Conservation (phyloP, 2,329 filamentous ascomycete species). For the Daldinia sp. region DNA sequence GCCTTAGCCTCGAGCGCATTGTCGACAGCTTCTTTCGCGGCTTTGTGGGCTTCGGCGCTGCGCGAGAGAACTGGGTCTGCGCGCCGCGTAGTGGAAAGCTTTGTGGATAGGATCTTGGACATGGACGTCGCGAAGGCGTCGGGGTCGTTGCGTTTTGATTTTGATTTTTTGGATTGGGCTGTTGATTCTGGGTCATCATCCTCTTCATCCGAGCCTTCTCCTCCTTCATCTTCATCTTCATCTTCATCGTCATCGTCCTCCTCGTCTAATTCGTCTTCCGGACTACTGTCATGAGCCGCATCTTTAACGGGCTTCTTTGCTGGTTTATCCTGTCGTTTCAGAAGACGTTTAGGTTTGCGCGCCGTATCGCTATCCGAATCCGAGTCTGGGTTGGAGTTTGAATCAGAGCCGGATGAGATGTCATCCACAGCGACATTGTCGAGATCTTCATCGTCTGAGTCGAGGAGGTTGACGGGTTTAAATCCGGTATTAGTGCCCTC, state of each 20-base stretch:
- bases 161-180: slow-evolving; percentile 55
- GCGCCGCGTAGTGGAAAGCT: slow-evolving; percentile 83
- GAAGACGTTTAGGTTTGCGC: slow-evolving; percentile 46
- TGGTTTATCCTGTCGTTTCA: slow-evolving; percentile 49
- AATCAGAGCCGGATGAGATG: slow-evolving; percentile 50
- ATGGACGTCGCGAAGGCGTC: slow-evolving; percentile 92
- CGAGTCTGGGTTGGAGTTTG: slow-evolving; percentile 52
- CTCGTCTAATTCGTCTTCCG: slow-evolving; percentile 45
- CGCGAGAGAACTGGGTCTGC: slow-evolving; percentile 92
- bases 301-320: slow-evolving; percentile 42
- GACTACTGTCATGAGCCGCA: slow-evolving; percentile 42
- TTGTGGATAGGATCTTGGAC: slow-evolving; percentile 90
- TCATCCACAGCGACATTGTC: slow-evolving; percentile 66
- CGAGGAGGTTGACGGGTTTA: slow-evolving; percentile 65
- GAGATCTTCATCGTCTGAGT: slow-evolving; percentile 69
- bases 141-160: slow-evolving; percentile 92
- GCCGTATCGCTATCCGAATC: slow-evolving; percentile 53
- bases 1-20: slow-evolving; percentile 85
- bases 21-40: slow-evolving; percentile 79
- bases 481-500: slow-evolving; percentile 59
- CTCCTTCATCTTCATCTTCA: slow-evolving; percentile 56
- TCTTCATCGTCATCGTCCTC: slow-evolving; percentile 54
- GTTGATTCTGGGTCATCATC: slow-evolving; percentile 41
- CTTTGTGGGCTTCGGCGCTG: slow-evolving; percentile 78
- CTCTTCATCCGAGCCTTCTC: slow-evolving; percentile 54